Conservation (phyloP, 345 rosid species). For the Eucalyptus curtisii region DNA sequence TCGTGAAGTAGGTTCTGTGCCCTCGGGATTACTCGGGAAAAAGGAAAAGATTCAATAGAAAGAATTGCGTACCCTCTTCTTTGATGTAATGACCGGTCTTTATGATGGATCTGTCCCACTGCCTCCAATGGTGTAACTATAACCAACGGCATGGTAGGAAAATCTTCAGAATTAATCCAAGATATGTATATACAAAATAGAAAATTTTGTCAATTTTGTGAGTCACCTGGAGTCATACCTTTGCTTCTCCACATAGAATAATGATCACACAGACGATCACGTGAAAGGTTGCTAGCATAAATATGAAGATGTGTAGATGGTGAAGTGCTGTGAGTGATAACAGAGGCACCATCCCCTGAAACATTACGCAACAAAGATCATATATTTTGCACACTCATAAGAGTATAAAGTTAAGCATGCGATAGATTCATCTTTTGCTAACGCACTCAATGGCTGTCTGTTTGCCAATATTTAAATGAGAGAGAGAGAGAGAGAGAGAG, state of each 20-base stretch:
- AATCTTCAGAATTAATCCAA: background rate
- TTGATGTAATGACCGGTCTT: conserved; percentile 14
- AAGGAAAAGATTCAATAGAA: background rate
- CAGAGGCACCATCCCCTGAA: conserved; percentile 57
- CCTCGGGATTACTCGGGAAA: background rate
- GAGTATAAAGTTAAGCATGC: background rate
- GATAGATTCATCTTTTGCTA: background rate
- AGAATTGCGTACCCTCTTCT: conserved; percentile 21
- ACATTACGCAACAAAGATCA: background rate
- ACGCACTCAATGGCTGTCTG: background rate
- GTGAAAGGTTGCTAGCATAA: conserved; percentile 62
- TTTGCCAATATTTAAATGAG: background rate
- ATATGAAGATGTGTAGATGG: conserved; percentile 80
- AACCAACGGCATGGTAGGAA: background rate
- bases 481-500: background rate
- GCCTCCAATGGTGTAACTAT: conserved; percentile 70
- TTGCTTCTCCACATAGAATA: conserved; percentile 62
- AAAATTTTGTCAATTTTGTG: background rate
- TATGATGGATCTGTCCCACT: conserved; percentile 49
- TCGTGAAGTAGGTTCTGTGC: background rate
- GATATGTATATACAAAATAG: background rate
- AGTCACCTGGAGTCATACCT: conserved; percentile 21
- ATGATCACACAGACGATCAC: conserved; percentile 35
- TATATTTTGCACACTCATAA: background rate
- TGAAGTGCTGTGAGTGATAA: conserved; percentile 59